Percentiles rank a stretch among this genome's conserved stretches.
Evolutionary conservation across 1,284 basidiomycete species (phyloP).

Genomic region (Albatrellus sp.): DNA sequence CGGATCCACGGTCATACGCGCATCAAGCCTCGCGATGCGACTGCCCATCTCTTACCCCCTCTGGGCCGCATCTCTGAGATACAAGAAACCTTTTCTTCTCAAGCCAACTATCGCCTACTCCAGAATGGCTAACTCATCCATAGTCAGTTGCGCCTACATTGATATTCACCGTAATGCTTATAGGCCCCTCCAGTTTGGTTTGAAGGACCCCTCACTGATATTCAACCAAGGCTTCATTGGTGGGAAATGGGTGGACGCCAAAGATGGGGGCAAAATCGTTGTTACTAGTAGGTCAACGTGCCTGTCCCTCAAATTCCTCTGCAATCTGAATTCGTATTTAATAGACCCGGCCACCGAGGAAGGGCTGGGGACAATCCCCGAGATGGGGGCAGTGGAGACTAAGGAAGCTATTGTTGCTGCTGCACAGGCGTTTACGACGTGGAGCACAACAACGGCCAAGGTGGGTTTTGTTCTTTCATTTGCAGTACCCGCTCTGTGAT

Average conservation of each 20-base stretch:
- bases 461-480: constrained; percentile 21
- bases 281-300: constrained; percentile 52
- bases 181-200: constrained; percentile 37
- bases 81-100: background rate
- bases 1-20: background rate
- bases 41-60: background rate
- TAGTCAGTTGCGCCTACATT: too few species aligned
- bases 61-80: background rate
- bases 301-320: background rate
- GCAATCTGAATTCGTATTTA: background rate
- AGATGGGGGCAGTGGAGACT: constrained; percentile 78
- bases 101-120: background rate
- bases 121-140: too few species aligned
- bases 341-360: constrained; percentile 78
- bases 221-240: constrained; percentile 69
- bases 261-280: constrained; percentile 54
- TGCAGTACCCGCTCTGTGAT: constrained; percentile 2
- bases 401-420: constrained; percentile 73
- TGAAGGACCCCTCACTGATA: constrained; percentile 68
- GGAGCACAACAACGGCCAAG: constrained; percentile 77
- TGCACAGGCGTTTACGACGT: constrained; percentile 62
- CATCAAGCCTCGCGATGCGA: background rate
- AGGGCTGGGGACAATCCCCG: constrained; percentile 71
- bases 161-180: too few species aligned
- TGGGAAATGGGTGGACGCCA: constrained; percentile 76